Evolutionary conservation across 805 yeast species (phyloP), one percentile per base, ranked within the genome.

Genomic region (Metschnikowia koreensis): DNA sequence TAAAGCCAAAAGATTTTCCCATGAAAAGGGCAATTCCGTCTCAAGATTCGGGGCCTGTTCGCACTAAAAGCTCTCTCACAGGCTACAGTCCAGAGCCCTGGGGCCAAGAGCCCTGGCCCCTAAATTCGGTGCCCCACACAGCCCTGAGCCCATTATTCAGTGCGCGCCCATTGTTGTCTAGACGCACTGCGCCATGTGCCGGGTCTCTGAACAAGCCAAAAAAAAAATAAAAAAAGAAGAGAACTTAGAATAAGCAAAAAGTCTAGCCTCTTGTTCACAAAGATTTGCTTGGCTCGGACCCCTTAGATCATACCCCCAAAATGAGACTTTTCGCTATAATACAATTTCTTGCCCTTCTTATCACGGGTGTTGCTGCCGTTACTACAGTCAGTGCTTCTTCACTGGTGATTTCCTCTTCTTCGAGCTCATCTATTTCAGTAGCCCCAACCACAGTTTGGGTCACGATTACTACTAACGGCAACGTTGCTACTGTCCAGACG

Each of bases 381-480:
- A 46, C 39, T 15, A 50, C 34, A 12, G 13, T 10, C 3, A 31
- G 51, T 17, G 41, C 63, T 8, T 31, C 51, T 5, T 40, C 54
- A 38, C 37, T 51, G 26, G 13, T 44, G 11, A 10, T 46, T 16
- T 15, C 44, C 16, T 8, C 47, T 13, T 28, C 52, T 7, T 39
- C 50, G 17, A 39, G 47, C 13, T 47, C 47, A 11, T 15, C 46
- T 13, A 42, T 16, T 17, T 42, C 45, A 2, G 40, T 38, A 11
- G 40, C 10, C n/a, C 46, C 54, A 16, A 73, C 78, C 39, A 63
- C 67, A 13, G 69, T 67, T 6, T 74, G 68, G 65, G 60, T 66
- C 29, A 74, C 79, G 12, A 47, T 63, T 28, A 73, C 77, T 9
- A 55, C 61, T 3, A 55, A 63, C 36, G 77, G 78, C 2, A 61